Conservation (phyloP, 805 yeast genomes). For the Nakazawaea pomicola region DNA sequence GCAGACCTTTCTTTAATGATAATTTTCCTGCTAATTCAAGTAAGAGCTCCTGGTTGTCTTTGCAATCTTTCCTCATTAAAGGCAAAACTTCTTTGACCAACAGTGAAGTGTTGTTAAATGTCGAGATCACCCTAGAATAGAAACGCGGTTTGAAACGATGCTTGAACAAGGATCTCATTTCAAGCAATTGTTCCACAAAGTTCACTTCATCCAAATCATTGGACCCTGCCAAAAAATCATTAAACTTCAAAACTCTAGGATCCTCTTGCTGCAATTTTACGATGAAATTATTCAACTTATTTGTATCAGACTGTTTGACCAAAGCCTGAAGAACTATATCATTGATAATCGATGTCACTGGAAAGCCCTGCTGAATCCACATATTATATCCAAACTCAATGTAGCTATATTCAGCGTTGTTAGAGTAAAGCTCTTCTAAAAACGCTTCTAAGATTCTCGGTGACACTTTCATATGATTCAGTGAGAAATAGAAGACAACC, state of each 20-base stretch:
- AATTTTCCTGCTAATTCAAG: neutral
- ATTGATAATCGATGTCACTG: slow-evolving; percentile 1
- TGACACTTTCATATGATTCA: neutral
- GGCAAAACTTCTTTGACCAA: neutral
- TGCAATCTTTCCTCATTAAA: neutral
- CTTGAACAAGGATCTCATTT: too few species aligned
- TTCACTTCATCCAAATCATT: too few species aligned
- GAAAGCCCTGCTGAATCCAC: slow-evolving; percentile 6
- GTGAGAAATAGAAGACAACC: slow-evolving; percentile 3
- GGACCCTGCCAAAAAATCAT: slow-evolving; percentile 5
- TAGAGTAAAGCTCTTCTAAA: neutral
- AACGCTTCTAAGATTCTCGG: neutral
- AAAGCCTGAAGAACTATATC: slow-evolving; percentile 5
- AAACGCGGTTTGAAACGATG: too few species aligned
- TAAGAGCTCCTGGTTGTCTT: neutral
- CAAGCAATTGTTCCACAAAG: too few species aligned
- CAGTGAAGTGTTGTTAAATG: neutral
- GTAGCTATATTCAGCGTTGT: slow-evolving; percentile 1
- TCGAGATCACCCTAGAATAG: neutral
- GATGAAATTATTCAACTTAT: slow-evolving; percentile 7
- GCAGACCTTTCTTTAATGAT: neutral
- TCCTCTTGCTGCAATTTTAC: neutral
- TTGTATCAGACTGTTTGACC: neutral
- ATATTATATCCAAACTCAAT: slow-evolving; percentile 9
- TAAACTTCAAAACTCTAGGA: slow-evolving; percentile 5